phyloP scores from a whole-genome alignment of 2,329 filamentous ascomycete genomes.

The Taxawa tesnikishii region DNA sequence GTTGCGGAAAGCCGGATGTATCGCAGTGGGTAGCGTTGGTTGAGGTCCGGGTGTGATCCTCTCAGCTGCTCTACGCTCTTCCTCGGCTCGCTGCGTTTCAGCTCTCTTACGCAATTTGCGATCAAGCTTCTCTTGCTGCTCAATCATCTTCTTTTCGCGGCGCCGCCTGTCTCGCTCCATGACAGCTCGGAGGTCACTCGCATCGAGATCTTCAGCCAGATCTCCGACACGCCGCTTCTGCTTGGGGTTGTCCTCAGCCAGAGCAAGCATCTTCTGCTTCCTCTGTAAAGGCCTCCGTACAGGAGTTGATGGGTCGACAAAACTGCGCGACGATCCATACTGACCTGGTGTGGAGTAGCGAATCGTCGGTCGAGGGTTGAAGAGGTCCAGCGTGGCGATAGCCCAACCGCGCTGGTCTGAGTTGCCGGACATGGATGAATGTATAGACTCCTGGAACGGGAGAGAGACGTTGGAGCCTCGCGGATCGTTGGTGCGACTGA shows the following conservation, averaged over 20 bases:
- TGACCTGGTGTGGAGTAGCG: slow-evolving; percentile 29
- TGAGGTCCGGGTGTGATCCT: neutral
- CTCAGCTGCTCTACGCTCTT: slow-evolving; percentile 24
- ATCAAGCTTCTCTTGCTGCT: slow-evolving; percentile 55
- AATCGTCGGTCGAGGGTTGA: slow-evolving; percentile 75
- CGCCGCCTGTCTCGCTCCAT: slow-evolving; percentile 82
- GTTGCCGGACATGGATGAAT: slow-evolving; percentile 63
- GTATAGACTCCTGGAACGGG: slow-evolving; percentile 59
- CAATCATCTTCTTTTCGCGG: slow-evolving; percentile 58
- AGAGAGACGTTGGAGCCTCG: slow-evolving; percentile 58
- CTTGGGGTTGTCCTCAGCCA: slow-evolving; percentile 22
- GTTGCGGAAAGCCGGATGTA: slow-evolving; percentile 21
- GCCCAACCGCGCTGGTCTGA: slow-evolving; percentile 69
- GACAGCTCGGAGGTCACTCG: slow-evolving; percentile 71
- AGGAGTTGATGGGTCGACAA: neutral
- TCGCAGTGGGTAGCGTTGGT: slow-evolving; percentile 14
- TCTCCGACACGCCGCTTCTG: slow-evolving; percentile 52
- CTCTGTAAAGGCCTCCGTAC: slow-evolving; percentile 5
- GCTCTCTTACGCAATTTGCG: slow-evolving; percentile 52
- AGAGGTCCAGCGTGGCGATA: slow-evolving; percentile 65
- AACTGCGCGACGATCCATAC: slow-evolving; percentile 1
- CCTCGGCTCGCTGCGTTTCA: slow-evolving; percentile 47
- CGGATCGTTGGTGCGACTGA: slow-evolving; percentile 36
- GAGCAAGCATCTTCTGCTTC: slow-evolving; percentile 21
- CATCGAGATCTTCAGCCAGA: slow-evolving; percentile 74